Evolutionary conservation across 2,329 filamentous ascomycete genomes (phyloP).

Genomic region (Botryotinia globosa): DNA sequence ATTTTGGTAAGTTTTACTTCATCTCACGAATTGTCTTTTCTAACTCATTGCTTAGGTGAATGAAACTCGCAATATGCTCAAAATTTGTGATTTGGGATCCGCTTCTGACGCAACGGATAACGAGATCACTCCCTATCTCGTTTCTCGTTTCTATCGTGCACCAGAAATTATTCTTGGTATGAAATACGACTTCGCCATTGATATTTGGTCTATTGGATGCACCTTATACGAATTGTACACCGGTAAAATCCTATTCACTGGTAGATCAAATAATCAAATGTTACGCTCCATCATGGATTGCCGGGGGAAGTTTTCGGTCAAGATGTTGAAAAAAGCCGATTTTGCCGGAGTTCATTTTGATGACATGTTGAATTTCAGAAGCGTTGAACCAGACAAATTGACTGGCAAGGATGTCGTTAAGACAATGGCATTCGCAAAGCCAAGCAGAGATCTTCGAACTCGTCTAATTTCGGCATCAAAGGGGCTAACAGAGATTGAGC

Average conservation of each 20-base stretch:
- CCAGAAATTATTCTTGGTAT: slow-evolving; percentile 98
- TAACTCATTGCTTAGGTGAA: slow-evolving; percentile 55
- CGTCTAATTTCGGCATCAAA: slow-evolving; percentile 72
- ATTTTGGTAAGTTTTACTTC: slow-evolving; percentile 56
- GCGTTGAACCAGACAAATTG: slow-evolving; percentile 80
- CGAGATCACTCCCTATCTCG: slow-evolving; percentile 89
- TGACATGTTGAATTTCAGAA: slow-evolving; percentile 78
- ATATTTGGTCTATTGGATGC: slow-evolving; percentile 98
- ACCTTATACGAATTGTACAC: slow-evolving; percentile 97
- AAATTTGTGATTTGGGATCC: slow-evolving; percentile 96
- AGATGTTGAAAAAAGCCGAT: slow-evolving; percentile 80
- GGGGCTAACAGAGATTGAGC: slow-evolving; percentile 70
- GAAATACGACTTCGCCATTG: slow-evolving; percentile 88
- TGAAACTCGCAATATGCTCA: slow-evolving; percentile 77
- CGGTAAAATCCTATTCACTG: slow-evolving; percentile 94
- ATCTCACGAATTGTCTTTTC: background rate
- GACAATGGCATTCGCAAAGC: slow-evolving; percentile 68
- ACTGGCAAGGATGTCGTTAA: slow-evolving; percentile 75
- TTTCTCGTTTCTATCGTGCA: slow-evolving; percentile 95
- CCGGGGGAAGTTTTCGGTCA: slow-evolving; percentile 85
- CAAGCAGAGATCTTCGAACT: slow-evolving; percentile 77
- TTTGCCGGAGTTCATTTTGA: slow-evolving; percentile 79
- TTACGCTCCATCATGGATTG: slow-evolving; percentile 94
- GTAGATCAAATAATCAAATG: slow-evolving; percentile 98
- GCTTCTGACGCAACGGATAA: slow-evolving; percentile 88